Percentiles rank a stretch among this genome's conserved stretches.
phyloP scores from a whole-genome alignment of 305 asterid species.

The Vinca major region DNA sequence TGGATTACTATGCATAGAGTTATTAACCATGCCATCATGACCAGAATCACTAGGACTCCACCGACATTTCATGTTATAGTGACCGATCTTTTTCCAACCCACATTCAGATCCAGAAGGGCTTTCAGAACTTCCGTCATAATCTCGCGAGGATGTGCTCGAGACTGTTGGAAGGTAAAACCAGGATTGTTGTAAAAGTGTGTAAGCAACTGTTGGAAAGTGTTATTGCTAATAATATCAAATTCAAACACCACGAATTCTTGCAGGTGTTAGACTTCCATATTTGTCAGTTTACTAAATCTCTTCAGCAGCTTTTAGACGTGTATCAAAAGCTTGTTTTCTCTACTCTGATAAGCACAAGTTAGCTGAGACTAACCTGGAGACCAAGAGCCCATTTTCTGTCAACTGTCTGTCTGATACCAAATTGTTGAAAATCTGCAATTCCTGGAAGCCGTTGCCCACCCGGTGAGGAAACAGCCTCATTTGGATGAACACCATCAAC shows the following conservation, averaged over 20 bases:
- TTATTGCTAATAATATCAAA: background rate
- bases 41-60: slow-evolving; percentile 68
- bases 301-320: background rate
- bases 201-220: background rate
- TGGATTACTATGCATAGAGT: slow-evolving; percentile 36
- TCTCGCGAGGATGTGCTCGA: slow-evolving; percentile 89
- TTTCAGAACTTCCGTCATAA: slow-evolving; percentile 87
- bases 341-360: slow-evolving; percentile 12
- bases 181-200: background rate
- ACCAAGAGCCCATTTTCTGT: slow-evolving; percentile 95
- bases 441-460: slow-evolving; percentile 55
- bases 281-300: background rate
- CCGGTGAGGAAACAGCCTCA: slow-evolving; percentile 45
- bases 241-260: background rate
- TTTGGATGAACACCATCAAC: slow-evolving; percentile 36
- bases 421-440: slow-evolving; percentile 49
- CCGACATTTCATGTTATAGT: slow-evolving; percentile 89
- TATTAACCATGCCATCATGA: slow-evolving; percentile 36
- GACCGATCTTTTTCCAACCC: slow-evolving; percentile 84
- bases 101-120: slow-evolving; percentile 79
- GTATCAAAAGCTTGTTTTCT: background rate
- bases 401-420: slow-evolving; percentile 56
- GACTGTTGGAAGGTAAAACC: slow-evolving; percentile 42
- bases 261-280: background rate
- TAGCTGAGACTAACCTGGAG: slow-evolving; percentile 64